Evolutionary conservation across 202 grass and related monocot genomes (phyloP).

Genomic region (Cymbopogon flexuosus): DNA sequence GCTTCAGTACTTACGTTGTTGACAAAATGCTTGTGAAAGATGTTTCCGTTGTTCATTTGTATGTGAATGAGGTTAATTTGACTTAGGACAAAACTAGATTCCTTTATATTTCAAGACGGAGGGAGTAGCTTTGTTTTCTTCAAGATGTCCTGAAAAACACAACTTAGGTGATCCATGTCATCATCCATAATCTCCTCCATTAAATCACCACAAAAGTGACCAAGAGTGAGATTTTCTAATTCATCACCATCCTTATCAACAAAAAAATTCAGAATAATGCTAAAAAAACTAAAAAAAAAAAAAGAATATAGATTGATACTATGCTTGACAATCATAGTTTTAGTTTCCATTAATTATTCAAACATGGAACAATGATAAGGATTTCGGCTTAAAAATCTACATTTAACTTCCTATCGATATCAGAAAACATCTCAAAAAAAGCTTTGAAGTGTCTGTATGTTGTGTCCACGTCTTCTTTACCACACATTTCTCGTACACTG

Average conservation of each 20-base stretch:
- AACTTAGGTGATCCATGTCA: neutral
- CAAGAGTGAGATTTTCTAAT: neutral
- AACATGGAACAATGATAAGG: neutral
- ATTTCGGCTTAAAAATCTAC: conserved; percentile 54
- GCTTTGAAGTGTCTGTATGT: conserved; percentile 72
- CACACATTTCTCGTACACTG: conserved; percentile 87
- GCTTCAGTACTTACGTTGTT: too few species aligned
- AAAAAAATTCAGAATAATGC: too few species aligned
- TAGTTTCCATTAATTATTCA: conserved; percentile 12
- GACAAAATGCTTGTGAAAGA: too few species aligned
- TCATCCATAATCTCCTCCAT: neutral
- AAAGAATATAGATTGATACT: too few species aligned
- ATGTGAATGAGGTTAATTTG: too few species aligned
- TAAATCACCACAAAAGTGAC: neutral
- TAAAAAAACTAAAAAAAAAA: too few species aligned
- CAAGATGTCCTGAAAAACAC: neutral
- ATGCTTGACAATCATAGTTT: neutral
- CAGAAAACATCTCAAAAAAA: conserved; percentile 69
- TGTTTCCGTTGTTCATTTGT: too few species aligned
- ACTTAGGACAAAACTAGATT: too few species aligned
- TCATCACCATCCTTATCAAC: neutral
- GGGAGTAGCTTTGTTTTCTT: neutral
- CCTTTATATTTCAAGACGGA: too few species aligned
- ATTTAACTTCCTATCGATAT: conserved; percentile 64
- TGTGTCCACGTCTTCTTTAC: conserved; percentile 81